phyloP scores from a whole-genome alignment of 139 green algal species.

The Chlorella sp. region DNA sequence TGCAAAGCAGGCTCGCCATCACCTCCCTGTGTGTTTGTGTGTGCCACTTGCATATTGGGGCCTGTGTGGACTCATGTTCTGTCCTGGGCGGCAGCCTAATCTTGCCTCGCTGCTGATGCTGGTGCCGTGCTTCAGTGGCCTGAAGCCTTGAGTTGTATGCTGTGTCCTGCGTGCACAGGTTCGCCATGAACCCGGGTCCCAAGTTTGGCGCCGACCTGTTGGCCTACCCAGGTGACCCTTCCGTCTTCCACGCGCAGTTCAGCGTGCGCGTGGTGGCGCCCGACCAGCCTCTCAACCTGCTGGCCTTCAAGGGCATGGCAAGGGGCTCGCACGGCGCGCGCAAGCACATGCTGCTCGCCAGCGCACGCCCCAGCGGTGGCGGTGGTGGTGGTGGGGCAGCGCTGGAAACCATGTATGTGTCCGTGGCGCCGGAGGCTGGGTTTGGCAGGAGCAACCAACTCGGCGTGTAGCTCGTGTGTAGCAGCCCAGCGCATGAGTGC shows the following conservation, averaged over 20 bases:
- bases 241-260: constrained; percentile 71
- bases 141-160: too few species aligned
- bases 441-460: constrained; percentile 6
- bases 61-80: too few species aligned
- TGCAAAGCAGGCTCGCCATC: too few species aligned
- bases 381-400: not conserved
- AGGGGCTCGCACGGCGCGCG: constrained; percentile 54
- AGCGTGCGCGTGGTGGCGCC: constrained; percentile 40
- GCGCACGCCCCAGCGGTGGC: constrained; percentile 35
- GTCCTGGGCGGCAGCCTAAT: too few species aligned
- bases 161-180: too few species aligned
- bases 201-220: constrained; percentile 80
- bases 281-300: constrained; percentile 22
- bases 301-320: constrained; percentile 35
- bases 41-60: too few species aligned
- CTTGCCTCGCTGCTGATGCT: too few species aligned
- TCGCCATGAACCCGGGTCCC: constrained; percentile 50
- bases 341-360: constrained; percentile 69
- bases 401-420: constrained; percentile 1
- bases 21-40: too few species aligned
- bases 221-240: constrained; percentile 69
- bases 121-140: too few species aligned
- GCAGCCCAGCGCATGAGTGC: too few species aligned
- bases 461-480: too few species aligned
- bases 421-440: not conserved